Percentiles rank a stretch among this genome's conserved stretches.
phyloP scores from a whole-genome alignment of 2,329 filamentous ascomycete genomes.

The Akanthomyces dipterigenus region DNA sequence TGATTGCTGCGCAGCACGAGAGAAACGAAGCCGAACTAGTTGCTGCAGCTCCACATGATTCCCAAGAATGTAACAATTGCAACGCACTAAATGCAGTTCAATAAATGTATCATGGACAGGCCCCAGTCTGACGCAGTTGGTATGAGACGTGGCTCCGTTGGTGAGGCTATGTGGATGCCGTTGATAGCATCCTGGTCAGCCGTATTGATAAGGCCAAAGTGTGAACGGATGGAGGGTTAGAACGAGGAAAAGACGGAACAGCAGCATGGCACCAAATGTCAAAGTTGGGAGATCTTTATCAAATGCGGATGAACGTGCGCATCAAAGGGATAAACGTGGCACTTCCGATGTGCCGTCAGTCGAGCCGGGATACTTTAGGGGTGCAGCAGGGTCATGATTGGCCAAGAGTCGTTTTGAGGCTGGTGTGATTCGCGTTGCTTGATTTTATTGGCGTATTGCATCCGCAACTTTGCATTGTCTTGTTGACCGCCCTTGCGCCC shows the following conservation, averaged over 20 bases:
- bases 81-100: neutral
- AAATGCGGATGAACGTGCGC: neutral
- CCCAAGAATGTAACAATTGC: neutral
- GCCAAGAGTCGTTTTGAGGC: neutral
- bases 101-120: neutral
- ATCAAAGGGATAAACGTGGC: neutral
- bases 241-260: constrained; percentile 7
- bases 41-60: constrained; percentile 1
- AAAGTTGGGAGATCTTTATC: neutral
- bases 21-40: neutral
- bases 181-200: constrained; percentile 9
- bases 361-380: neutral
- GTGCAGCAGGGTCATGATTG: neutral
- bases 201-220: constrained; percentile 3
- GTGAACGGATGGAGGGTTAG: neutral
- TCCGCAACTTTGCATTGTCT: neutral
- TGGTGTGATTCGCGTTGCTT: neutral
- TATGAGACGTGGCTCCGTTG: constrained; percentile 6
- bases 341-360: neutral
- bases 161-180: constrained; percentile 10
- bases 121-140: constrained; percentile 10
- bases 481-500: neutral
- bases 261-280: neutral
- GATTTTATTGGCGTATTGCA: neutral
- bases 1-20: neutral